These are phyloP conservation scores for Trematosphaeria pertusa DNA, from an alignment of 2,329 filamentous ascomycete species.

Conservation along the genomic window DNA sequence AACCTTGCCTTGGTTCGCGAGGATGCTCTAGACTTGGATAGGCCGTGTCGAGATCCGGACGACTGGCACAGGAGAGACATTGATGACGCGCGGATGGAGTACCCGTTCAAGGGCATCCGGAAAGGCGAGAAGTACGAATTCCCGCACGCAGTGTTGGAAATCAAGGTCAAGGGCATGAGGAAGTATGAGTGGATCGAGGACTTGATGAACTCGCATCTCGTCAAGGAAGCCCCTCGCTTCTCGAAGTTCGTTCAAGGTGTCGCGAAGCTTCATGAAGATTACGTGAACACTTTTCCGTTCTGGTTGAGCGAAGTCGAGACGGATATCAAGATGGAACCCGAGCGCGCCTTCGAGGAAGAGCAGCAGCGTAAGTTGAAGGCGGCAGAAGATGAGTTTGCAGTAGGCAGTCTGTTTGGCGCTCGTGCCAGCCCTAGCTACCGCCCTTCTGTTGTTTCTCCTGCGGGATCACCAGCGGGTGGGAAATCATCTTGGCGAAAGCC, in stretches of 20 bases:
- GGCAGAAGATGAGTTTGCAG: conserved; percentile 85
- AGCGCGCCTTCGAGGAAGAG: conserved; percentile 88
- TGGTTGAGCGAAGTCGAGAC: conserved; percentile 92
- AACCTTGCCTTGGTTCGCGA: conserved; percentile 85
- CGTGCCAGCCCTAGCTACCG: conserved; percentile 58
- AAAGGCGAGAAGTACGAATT: conserved; percentile 92
- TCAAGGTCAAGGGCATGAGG: conserved; percentile 78
- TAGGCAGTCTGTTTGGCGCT: conserved; percentile 81
- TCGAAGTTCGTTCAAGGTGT: conserved; percentile 97
- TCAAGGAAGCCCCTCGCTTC: conserved; percentile 88
- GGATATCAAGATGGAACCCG: conserved; percentile 92
- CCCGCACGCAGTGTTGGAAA: conserved; percentile 88
- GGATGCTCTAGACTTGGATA: conserved; percentile 75
- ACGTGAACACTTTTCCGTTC: conserved; percentile 95
- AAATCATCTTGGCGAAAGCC: conserved; percentile 29
- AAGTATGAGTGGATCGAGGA: conserved; percentile 88
- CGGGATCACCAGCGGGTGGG: conserved; percentile 63
- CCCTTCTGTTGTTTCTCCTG: conserved; percentile 68
- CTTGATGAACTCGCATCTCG: conserved; percentile 88
- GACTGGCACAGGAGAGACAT: conserved; percentile 94
- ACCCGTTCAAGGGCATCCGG: conserved; percentile 85
- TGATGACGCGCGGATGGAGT: conserved; percentile 80
- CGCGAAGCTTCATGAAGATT: conserved; percentile 87
- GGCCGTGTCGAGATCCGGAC: conserved; percentile 86
- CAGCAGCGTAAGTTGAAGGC: conserved; percentile 81